These are phyloP conservation scores for Choiromyces venosus DNA, from an alignment of 495 filamentous ascomycete genomes.

Conservation along the genomic window DNA sequence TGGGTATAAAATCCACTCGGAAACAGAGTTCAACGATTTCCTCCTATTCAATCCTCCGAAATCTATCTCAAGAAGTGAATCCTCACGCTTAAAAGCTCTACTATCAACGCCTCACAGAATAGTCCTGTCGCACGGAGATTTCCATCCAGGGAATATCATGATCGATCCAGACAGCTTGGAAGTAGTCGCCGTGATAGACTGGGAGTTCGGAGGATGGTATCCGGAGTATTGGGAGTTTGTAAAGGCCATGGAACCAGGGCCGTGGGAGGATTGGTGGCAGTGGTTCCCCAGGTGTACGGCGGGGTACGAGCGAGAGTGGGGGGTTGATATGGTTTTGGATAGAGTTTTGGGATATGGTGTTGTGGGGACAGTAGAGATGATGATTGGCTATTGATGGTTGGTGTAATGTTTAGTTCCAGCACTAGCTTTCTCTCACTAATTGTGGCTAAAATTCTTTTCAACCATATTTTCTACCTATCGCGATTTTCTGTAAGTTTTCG, in stretches of 20 bases:
- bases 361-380: neutral
- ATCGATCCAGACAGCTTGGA: slow-evolving; percentile 40
- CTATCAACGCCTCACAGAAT: slow-evolving; percentile 17
- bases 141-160: slow-evolving; percentile 46
- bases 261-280: neutral
- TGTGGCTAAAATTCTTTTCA: neutral
- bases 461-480: neutral
- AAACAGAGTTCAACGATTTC: slow-evolving; percentile 28
- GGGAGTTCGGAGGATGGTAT: slow-evolving; percentile 45
- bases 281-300: neutral
- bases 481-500: neutral
- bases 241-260: slow-evolving; percentile 35
- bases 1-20: slow-evolving; percentile 8
- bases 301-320: neutral
- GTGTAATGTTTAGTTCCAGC: neutral
- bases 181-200: slow-evolving; percentile 43
- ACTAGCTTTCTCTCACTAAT: neutral
- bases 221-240: slow-evolving; percentile 47
- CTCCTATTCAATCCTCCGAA: slow-evolving; percentile 8
- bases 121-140: slow-evolving; percentile 45
- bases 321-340: neutral
- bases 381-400: neutral
- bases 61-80: neutral
- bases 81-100: slow-evolving; percentile 17
- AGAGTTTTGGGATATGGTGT: neutral